Base-by-base conservation (phyloP, 495 filamentous ascomycete genomes). In the Neurospora sp. region DNA sequence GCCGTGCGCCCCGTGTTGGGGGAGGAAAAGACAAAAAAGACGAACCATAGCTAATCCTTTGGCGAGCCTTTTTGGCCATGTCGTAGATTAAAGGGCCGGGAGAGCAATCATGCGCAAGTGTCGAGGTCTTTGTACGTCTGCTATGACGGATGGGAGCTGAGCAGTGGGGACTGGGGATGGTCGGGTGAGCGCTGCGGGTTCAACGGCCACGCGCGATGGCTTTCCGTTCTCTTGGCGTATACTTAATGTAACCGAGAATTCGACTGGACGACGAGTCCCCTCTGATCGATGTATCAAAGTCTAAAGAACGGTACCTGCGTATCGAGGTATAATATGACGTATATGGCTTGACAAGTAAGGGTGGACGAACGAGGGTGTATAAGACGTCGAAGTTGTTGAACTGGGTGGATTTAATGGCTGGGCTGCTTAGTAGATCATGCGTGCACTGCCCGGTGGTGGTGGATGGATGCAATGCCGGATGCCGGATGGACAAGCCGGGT, bases 31-130 rank as follows among this genome's bases (percentile, higher is more conserved):
- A 37, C 20, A 73, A 22, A 35, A 68, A 71, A 75, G 59, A 82
- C 83, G 77, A 77, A 92, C 90, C 90, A 83, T 92, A 90, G 80
- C 86, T 89, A 80, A 90, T 87, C 75, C 87, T 85, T 78, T 89
- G 88, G 77, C 87, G 86, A 73, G 87, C 86, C 82, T 90, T 90
- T 78, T 88, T 87, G 79, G 87, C 86, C 87, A 87, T 88, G 77
- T 72, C 80, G 77, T 75, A 71, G 73, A 39, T 70, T 69, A 75
- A 74, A 71, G 72, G 61, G 20, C 53, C 39, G 14, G 45, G 71
- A 74, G 71, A 76, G 74, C 75, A 78, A 31, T 31, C 27, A 31
- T 31, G 27, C 27, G 27, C 27, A 70, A 44, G 45, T 22, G 39
- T 47, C 47, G 16, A 39, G 53, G 53, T 61, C 12, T 61, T 16